Evolutionary conservation across 2,329 filamentous ascomycete genomes (phyloP), one percentile per base, ranked within the genome.

Genomic region (Plectosphaerella cucumerina): DNA sequence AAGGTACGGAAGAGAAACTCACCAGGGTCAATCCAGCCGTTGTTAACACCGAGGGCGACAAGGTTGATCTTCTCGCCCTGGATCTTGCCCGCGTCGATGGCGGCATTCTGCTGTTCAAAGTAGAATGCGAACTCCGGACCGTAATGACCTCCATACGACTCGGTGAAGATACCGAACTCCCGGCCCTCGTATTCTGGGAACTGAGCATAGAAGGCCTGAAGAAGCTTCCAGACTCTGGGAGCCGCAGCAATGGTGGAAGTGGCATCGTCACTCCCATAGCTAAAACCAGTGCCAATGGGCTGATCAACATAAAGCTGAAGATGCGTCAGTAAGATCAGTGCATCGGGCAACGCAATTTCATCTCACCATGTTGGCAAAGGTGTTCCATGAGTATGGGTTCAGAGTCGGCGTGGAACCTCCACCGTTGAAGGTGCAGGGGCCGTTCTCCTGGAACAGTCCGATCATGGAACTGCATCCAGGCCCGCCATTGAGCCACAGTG

Each of bases 161-260:
- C 71, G 5, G 77, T 74, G 48, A 76, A 80, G 49, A 84, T 69
- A 4, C 75, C 74, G 52, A 82, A 76, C 53, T 84, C 77, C 42
- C 77, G 76, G 3, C 77, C 76, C 61, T 79, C 74, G 60, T 87
- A 86, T 26, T 75, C 72, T 0, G 82, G 83, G 52, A 88, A 88
- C 26, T 81, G 76, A 5, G 78, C 72, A 50, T 84, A 81, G 72
- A 84, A 89, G 1, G 75, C 74, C 60, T 84, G 80, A 45, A 82
- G 62, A n/a, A 83, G 66, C 3, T 69, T 73, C 80, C 79, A 84
- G n/a, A 83, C 71, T 46, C 70, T 70, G 1, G 70, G 69, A 4
- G 76, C 74, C 10, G 76, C 75, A 3, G 68, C 70, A 10, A 67
- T 65, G 4, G 75, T 78, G 22, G 69, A 72, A 4, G 65, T 70